Evolutionary conservation across 148 eudicot genomes (phyloP), one percentile per base, ranked within the genome.

Genomic region (Bassia scoparia): DNA sequence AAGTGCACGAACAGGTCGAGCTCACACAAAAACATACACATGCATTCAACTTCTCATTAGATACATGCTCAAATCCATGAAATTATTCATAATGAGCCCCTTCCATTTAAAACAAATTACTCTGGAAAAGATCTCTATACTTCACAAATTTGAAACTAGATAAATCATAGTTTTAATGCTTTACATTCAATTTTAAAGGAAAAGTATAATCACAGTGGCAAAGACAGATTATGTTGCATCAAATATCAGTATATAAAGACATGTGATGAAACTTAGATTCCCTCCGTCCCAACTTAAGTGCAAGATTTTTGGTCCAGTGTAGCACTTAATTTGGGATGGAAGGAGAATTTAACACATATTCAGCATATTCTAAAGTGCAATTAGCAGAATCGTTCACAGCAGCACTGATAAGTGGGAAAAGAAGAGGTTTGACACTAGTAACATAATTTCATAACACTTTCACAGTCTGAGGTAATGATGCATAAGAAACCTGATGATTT

Each of bases 401-500:
- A 61, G 37, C 61, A 17, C 26, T 52, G 16, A 1, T 2, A 17
- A 49, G 53, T 18, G 20, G 53, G 21, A 2, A 49, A 0, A 49
- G 5, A 4, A 4, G 11, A 73, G 33, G 20, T 31, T n/a, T n/a
- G 10, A 41, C 43, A 1, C 30, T 23, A n/a, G 68, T 27, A 37
- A 38, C 50, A 62, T 43, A 24, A 41, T 27, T 23, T 65, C 50
- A 62, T 43, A 24, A 41, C 15, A 43, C 33, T 66, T 66, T 16
- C 48, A 43, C 16, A 15, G 16, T 13, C 7, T 0, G 29, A 66
- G 23, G 34, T 66, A 66, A 13, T 43, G 34, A 37, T 20, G 53
- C 44, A 68, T 56, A 77, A 71, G 79, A 78, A 74, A 91, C 99
- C 99, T 92, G 99, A 58, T 88, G 79, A 75, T 62, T 77, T 80